Evolutionary conservation across 768 basidiomycete species (phyloP), one percentile per base, ranked within the genome.

Genomic region (Arthromyces matolae): DNA sequence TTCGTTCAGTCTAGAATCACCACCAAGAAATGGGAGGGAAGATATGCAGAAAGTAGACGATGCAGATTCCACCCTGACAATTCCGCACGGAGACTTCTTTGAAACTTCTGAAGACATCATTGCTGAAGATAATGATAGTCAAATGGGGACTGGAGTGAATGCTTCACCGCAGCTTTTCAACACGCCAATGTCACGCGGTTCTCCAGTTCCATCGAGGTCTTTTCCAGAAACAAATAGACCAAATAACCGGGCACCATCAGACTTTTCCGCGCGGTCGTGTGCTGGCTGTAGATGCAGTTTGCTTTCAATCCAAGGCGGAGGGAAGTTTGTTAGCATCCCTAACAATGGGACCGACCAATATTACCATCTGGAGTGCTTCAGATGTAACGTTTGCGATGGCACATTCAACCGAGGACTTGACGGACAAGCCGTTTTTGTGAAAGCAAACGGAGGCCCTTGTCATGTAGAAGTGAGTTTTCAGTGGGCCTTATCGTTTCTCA

Each of bases 291-390:
- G 64, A 10, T 69, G 71, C 9, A 70, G 74, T 5, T 70, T 91
- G 41, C 84, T 87, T 60, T 76, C 73, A 34, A 64, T 73, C 3
- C 71, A 69, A 22, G 76, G 77, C 46, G 79, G 77, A 5, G 82
- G 84, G 33, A 78, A 77, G 48, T 90, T 83, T 62, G 79, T 90
- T 25, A 86, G 85, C 2, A 78, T 89, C 23, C 86, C 88, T 6
- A 78, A 76, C 47, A 67, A 71, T 27, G 71, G 70, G 70, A 70
- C 14, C 65, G 69, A 19, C 74, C 80, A n/a, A 75, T 76, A 61
- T 18, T 92, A 86, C 57, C 89, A 93, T 54, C 72, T 78, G 3
- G 76, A 80, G 34, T 93, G 89, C 61, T 91, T 93, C 64, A 79
- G 75, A 43, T 93, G 89, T 57, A 69, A 63, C 18, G 68, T 84